A percentile compares a stretch with the other conserved stretches of the same genome.
These are phyloP conservation scores for Santalum album DNA, from an alignment of 164 flowering plant genomes.

Conservation along the genomic window DNA sequence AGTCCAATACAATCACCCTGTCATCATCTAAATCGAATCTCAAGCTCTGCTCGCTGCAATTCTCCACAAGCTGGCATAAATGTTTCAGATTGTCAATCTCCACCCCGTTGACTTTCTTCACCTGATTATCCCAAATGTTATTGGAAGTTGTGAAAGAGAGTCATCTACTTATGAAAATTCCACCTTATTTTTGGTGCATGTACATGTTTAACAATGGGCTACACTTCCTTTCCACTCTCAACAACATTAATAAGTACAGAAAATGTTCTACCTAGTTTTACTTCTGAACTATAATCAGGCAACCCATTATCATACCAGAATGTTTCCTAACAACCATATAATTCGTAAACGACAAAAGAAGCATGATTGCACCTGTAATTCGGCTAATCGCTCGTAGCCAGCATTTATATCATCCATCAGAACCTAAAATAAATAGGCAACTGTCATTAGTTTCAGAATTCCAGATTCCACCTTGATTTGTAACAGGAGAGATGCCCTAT, in stretches of 20 bases:
- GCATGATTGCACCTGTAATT: constrained; percentile 52
- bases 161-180: no score
- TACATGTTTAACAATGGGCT: no score
- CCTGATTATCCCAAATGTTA: constrained; percentile 27
- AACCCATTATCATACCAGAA: no score
- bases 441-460: not conserved
- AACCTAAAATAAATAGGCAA: constrained; percentile 41
- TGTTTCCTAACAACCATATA: no score
- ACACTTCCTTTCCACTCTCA: no score
- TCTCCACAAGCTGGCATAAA: constrained; percentile 59
- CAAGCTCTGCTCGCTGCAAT: constrained; percentile 40
- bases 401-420: constrained; percentile 91
- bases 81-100: constrained; percentile 74
- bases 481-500: no score
- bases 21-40: constrained; percentile 91
- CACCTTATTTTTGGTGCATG: no score
- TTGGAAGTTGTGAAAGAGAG: no score
- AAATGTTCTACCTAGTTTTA: no score
- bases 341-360: not conserved
- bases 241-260: no score
- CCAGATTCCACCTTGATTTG: no score
- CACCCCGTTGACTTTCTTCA: constrained; percentile 64
- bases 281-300: no score
- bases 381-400: constrained; percentile 88
- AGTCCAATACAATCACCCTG: constrained; percentile 66